Base-by-base conservation (phyloP, 164 flowering plant species). In the Berberis vulgaris region DNA sequence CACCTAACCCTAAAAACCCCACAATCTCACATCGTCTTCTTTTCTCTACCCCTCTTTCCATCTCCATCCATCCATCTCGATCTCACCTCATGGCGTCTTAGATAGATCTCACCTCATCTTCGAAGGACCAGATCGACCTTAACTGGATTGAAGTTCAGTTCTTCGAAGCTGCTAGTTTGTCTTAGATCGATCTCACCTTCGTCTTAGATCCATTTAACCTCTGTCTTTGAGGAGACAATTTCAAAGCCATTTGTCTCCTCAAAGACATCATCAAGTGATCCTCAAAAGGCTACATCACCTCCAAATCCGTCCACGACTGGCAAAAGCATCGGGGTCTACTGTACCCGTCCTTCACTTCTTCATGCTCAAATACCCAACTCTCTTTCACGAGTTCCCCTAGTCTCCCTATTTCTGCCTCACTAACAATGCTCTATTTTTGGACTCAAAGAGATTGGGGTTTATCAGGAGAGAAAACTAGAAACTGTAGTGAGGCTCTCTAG, bases 221-320 rank as follows among this genome's bases (percentile, higher is more conserved):
- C 26, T 0, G 26, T 26, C 26, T 26, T 26, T 26, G 45, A 52
- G 97, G 87, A 60, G 91, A 92, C 38, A 96, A 91, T 69, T 80
- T 95, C 60, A 95, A 95, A 70, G 99, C 99, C 8, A 94, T 87
- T 1, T 85, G 77, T 66, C 84, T 95, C n/a, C 84, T 95, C 71
- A 95, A 95, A 74, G 90, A 91, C 67, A 91, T 94, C 44, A 89
- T 95, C 60, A 77, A 82, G 56, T 81, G 96, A 57, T 81, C 96
- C 45, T 67, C 96, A 39, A 78, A 87, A 6, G 87, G 84, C 4
- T 88, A 78, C 74, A 75, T 95, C 66, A 82, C 96, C 41, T 68
- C 88, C 38, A 78, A 74, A 54, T 68, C 87, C 38, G 66, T 95
- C 67, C 62, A 86, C 43, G 86, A 81, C 38, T 81, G 87, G 82